Evolutionary conservation across 2,329 filamentous ascomycete species (phyloP).

Genomic region (Pseudopyricularia javanii): DNA sequence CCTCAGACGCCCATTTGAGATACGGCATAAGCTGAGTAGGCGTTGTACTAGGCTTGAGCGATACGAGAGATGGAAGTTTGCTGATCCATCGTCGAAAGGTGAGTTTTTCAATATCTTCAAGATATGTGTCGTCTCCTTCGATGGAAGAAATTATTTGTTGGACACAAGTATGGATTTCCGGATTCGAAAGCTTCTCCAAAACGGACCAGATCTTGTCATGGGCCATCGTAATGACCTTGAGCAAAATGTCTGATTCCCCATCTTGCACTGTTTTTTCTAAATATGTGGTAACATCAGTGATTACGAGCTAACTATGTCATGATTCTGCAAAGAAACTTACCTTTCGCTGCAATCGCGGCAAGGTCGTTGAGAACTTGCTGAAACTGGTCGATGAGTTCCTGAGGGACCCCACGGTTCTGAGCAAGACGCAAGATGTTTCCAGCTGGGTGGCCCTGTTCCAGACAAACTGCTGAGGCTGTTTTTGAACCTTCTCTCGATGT

Average conservation of each 20-base stretch:
- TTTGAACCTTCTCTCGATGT: constrained; percentile 10
- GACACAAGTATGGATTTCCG: not conserved
- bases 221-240: constrained; percentile 1
- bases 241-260: not conserved
- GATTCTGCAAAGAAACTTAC: not conserved
- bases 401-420: constrained; percentile 14
- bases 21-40: constrained; percentile 1
- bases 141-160: not conserved
- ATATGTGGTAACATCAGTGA: not conserved
- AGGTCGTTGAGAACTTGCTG: constrained; percentile 9
- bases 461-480: constrained; percentile 17
- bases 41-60: not conserved
- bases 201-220: constrained; percentile 4
- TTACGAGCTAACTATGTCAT: not conserved
- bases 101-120: not conserved
- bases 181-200: constrained; percentile 4
- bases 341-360: constrained; percentile 7
- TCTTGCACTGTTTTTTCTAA: not conserved
- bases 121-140: not conserved
- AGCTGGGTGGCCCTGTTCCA: constrained; percentile 12
- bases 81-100: not conserved
- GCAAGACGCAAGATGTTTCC: constrained; percentile 15
- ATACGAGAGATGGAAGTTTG: not conserved
- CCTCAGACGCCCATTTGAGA: constrained; percentile 9
- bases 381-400: constrained; percentile 7